Percentiles rank a stretch among this genome's conserved stretches.
phyloP scores from a whole-genome alignment of 768 basidiomycete genomes.

The Mycena alexandri region DNA sequence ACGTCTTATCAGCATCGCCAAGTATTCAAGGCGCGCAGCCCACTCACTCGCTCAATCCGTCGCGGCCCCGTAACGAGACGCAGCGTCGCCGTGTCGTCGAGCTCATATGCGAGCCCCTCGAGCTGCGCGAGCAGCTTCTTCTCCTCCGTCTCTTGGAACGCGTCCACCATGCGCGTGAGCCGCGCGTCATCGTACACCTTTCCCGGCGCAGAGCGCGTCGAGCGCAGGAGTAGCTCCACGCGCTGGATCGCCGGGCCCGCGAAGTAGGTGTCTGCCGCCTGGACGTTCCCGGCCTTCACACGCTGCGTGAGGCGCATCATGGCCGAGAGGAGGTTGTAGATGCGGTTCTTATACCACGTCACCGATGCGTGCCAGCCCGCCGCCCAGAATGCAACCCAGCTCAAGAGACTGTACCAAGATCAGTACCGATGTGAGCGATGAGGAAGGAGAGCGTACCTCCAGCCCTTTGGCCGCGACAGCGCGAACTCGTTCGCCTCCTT shows the following conservation, averaged over 20 bases:
- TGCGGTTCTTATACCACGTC: slow-evolving; percentile 39
- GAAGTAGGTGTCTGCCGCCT: slow-evolving; percentile 34
- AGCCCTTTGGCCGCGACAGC: slow-evolving; percentile 38
- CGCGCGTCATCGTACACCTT: slow-evolving; percentile 20
- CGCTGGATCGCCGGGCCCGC: slow-evolving; percentile 21
- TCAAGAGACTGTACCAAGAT: slow-evolving; percentile 37
- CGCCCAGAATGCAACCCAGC: slow-evolving; percentile 49
- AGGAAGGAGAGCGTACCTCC: slow-evolving; percentile 37
- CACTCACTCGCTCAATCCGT: slow-evolving; percentile 38
- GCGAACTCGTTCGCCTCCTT: slow-evolving; percentile 46
- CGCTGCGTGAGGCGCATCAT: slow-evolving; percentile 30
- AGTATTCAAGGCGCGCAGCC: neutral
- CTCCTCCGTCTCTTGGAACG: slow-evolving; percentile 29
- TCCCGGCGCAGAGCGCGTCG: slow-evolving; percentile 28
- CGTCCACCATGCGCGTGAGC: slow-evolving; percentile 7
- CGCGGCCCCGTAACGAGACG: slow-evolving; percentile 38
- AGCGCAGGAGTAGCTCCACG: slow-evolving; percentile 40
- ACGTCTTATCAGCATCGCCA: neutral
- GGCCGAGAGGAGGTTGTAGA: slow-evolving; percentile 35
- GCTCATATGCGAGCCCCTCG: slow-evolving; percentile 30
- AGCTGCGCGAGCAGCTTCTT: slow-evolving; percentile 28
- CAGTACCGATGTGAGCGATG: neutral
- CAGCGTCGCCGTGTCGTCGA: slow-evolving; percentile 36
- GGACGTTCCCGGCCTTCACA: slow-evolving; percentile 31
- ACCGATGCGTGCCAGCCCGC: slow-evolving; percentile 42